Conservation (phyloP, 345 rosid species). For the Corchorus capsularis region DNA sequence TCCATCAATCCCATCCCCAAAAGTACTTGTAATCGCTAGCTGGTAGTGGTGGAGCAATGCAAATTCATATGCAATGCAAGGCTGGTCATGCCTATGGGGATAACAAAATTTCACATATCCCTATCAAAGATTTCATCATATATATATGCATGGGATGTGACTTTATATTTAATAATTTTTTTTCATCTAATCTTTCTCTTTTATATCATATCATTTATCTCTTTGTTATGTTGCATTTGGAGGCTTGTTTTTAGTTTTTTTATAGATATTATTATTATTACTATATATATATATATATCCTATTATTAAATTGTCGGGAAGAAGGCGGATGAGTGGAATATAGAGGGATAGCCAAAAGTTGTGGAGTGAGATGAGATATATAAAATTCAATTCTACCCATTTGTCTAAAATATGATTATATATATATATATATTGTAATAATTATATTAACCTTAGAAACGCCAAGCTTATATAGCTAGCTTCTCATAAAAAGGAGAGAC, state of each 20-base stretch:
- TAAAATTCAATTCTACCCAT: not conserved
- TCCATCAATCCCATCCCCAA: not conserved
- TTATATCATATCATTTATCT: slow-evolving; percentile 1
- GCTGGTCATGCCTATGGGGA: slow-evolving; percentile 12
- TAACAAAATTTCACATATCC: not conserved
- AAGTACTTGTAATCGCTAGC: slow-evolving; percentile 29
- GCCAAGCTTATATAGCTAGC: slow-evolving; percentile 56
- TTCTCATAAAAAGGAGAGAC: slow-evolving; percentile 67
- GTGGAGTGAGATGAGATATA: no score
- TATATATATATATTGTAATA: not conserved
- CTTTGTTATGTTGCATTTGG: slow-evolving; percentile 37
- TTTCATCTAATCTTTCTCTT: not conserved
- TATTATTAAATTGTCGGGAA: no score
- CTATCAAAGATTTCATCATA: no score
- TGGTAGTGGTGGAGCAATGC: slow-evolving; percentile 44
- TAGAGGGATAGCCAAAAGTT: no score
- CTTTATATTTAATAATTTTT: slow-evolving; percentile 13
- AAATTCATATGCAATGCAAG: slow-evolving; percentile 37
- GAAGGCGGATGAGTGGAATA: no score
- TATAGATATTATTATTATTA: no score
- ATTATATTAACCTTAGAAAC: slow-evolving; percentile 26
- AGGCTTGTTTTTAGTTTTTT: slow-evolving; percentile 22
- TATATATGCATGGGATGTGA: not conserved
- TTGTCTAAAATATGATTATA: not conserved
- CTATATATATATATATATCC: not conserved